Evolutionary conservation across 73 alveolate species (phyloP).

Genomic region (Paramecium biaurelia): DNA sequence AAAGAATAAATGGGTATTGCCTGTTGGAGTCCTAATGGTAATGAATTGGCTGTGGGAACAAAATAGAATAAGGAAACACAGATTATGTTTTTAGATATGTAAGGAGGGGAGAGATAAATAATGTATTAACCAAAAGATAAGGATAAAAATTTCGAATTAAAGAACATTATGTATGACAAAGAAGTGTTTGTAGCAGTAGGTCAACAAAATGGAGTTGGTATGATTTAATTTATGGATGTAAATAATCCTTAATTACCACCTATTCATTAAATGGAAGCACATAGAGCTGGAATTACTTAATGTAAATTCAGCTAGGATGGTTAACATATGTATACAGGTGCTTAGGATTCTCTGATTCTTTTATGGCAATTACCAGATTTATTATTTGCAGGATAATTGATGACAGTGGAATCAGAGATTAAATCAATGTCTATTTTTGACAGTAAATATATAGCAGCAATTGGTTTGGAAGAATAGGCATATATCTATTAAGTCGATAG

Average conservation of each 20-base stretch:
- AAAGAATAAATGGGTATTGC: constrained; percentile 16
- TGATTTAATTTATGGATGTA: background rate
- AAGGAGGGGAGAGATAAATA: constrained; percentile 25
- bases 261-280: background rate
- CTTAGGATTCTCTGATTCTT: background rate
- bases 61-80: constrained; percentile 11
- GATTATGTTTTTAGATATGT: background rate
- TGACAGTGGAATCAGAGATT: background rate
- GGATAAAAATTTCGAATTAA: constrained; percentile 37
- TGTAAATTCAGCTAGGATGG: constrained; percentile 29
- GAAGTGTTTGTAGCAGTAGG: constrained; percentile 40
- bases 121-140: constrained; percentile 20
- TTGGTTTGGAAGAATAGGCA: constrained; percentile 23
- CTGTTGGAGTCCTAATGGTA: constrained; percentile 34
- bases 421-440: constrained; percentile 7
- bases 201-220: constrained; percentile 25
- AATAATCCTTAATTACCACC: constrained; percentile 14
- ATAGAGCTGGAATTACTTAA: background rate
- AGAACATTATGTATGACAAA: background rate
- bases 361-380: constrained; percentile 42
- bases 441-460: background rate
- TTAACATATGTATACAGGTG: background rate
- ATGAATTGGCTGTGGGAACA: constrained; percentile 24
- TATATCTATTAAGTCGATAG: background rate
- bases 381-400: background rate